phyloP scores from a whole-genome alignment of 768 basidiomycete genomes.

The Termitomyces sp. region DNA sequence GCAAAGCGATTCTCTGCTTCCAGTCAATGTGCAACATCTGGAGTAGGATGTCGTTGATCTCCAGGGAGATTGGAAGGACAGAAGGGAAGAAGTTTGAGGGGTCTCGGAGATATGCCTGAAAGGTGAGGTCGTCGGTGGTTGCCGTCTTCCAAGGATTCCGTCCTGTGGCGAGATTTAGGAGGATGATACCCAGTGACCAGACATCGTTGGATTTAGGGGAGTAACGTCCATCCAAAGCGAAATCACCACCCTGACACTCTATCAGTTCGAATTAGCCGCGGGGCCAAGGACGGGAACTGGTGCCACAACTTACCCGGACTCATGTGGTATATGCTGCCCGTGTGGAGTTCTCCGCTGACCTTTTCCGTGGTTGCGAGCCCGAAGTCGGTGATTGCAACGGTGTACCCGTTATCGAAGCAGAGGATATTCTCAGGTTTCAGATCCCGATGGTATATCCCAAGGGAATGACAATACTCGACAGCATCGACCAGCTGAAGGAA shows the following conservation, averaged over 20 bases:
- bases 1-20: constrained; percentile 44
- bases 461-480: constrained; percentile 87
- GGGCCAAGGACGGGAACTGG: neutral
- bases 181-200: constrained; percentile 95
- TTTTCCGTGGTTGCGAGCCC: constrained; percentile 89
- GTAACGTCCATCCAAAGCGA: constrained; percentile 65
- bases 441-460: constrained; percentile 94
- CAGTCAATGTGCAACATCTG: constrained; percentile 75
- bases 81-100: constrained; percentile 77
- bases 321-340: constrained; percentile 99
- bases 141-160: constrained; percentile 97
- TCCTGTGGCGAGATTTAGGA: constrained; percentile 92
- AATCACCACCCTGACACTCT: constrained; percentile 87
- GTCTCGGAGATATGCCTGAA: constrained; percentile 80
- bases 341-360: constrained; percentile 84
- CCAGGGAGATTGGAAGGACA: constrained; percentile 76
- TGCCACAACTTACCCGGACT: constrained; percentile 68
- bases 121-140: constrained; percentile 77
- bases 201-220: constrained; percentile 89
- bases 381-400: constrained; percentile 90
- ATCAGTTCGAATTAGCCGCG: constrained; percentile 5
- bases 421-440: constrained; percentile 96
- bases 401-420: constrained; percentile 73
- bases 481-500: constrained; percentile 94
- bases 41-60: constrained; percentile 70